phyloP scores from a whole-genome alignment of 2,329 filamentous ascomycete genomes.

The Paraphoma chrysanthemicola region DNA sequence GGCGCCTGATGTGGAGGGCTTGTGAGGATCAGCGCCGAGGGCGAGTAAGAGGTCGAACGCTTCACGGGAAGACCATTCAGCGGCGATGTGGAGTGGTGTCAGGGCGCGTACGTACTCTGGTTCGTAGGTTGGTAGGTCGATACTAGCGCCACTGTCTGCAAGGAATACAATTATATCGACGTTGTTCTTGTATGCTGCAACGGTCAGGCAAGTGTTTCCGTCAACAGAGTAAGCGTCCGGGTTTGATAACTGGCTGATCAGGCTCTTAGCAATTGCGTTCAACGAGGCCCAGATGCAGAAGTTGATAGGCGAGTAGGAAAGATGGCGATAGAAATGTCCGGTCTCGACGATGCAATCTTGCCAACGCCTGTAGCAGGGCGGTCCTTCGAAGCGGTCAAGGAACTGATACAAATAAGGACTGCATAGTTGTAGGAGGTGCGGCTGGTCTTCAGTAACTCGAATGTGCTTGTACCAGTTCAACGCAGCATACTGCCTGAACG shows the following conservation, averaged over 20 bases:
- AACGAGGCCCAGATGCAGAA: not conserved
- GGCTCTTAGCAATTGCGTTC: not conserved
- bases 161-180: not conserved
- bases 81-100: not conserved
- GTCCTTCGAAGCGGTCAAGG: not conserved
- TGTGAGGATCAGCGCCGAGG: conserved; percentile 7
- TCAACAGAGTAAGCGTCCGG: not conserved
- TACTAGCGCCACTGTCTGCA: not conserved
- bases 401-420: not conserved
- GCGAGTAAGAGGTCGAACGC: conserved; percentile 1
- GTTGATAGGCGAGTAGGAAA: not conserved
- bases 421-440: not conserved
- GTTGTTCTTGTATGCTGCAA: not conserved
- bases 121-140: not conserved
- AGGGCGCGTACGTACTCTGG: not conserved
- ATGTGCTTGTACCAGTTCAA: not conserved
- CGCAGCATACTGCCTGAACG: not conserved
- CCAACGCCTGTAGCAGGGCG: not conserved
- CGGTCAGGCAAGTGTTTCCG: not conserved
- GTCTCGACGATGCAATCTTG: not conserved
- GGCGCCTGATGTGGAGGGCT: conserved; percentile 1
- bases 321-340: not conserved
- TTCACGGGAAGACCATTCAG: not conserved
- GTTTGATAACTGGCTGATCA: not conserved
- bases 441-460: not conserved